Evolutionary conservation across 2,329 filamentous ascomycete genomes (phyloP), one percentile per base, ranked within the genome.

Genomic region (Colletotrichum sp.): DNA sequence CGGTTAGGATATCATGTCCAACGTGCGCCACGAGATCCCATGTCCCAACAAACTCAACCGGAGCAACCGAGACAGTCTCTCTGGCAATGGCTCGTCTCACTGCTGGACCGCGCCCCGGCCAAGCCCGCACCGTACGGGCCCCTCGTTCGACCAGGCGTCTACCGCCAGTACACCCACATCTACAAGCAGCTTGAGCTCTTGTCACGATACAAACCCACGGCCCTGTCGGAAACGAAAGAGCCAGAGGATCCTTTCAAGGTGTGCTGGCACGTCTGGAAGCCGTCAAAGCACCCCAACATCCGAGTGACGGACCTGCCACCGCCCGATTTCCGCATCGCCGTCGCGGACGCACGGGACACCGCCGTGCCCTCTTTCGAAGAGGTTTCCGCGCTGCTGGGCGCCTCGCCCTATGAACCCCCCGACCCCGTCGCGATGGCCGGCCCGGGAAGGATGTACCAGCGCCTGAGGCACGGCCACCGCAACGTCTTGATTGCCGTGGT

Each of bases 401-500:
- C 92, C 48, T 93, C 94, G 8, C 95, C 96, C 0, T 91, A 93
- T 77, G 90, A 93, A 75, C 91, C 93, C 1, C 93, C 91, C 0
- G 82, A 82, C 48, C 73, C 78, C 77, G 48, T 36, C 30, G 78
- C 79, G 58, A 81, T 75, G 81, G 82, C 61, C 77, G 88, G 75
- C 61, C 88, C 84, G 82, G 91, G 81, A 80, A 87, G 82, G 82
- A 84, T 96, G 78, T 97, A 97, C 81, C 91, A 93, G 80, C 92
- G 94, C 75, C 86, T 98, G 77, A 96, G 96, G 84, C 93, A 98
- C 80, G 97, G 96, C 3, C 93, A 94, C 83, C 91, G 95, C 78
- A 97, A 95, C 83, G 94, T 97, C 36, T 88, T 98, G 39, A 83
- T 99, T 28, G 97, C 96, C 0, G 91, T 98, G 3, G 96, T 98